Evolutionary conservation across 2,329 filamentous ascomycete species (phyloP).

Genomic region (Cercospora sp.): DNA sequence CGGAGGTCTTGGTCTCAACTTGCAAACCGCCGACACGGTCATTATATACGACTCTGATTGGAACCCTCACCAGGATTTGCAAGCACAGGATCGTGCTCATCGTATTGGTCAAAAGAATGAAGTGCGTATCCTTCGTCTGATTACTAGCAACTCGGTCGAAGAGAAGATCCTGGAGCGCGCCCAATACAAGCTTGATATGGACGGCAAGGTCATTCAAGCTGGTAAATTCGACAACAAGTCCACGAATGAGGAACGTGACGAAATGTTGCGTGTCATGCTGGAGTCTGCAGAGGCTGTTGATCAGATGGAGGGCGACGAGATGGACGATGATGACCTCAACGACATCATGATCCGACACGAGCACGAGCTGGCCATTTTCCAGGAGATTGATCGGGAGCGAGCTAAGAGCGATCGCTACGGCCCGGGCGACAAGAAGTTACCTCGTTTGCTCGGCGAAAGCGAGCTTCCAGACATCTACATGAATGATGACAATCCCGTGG

Average conservation of each 20-base stretch:
- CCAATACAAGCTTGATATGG: constrained; percentile 98
- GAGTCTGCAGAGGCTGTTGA: constrained; percentile 73
- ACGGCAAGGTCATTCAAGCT: constrained; percentile 98
- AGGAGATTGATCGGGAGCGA: constrained; percentile 78
- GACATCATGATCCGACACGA: constrained; percentile 89
- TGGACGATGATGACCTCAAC: constrained; percentile 98
- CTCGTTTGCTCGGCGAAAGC: constrained; percentile 80
- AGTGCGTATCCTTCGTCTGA: constrained; percentile 90
- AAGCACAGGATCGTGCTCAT: constrained; percentile 98
- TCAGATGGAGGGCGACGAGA: constrained; percentile 84
- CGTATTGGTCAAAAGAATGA: constrained; percentile 99
- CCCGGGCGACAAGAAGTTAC: constrained; percentile 60
- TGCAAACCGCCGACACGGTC: constrained; percentile 97
- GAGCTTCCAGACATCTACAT: constrained; percentile 95
- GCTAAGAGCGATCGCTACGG: constrained; percentile 69
- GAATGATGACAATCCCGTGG: constrained; percentile 76
- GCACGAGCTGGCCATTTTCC: constrained; percentile 74
- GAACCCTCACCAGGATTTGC: constrained; percentile 99
- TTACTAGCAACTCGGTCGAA: constrained; percentile 95
- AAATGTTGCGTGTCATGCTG: constrained; percentile 88
- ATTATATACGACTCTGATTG: constrained; percentile 99
- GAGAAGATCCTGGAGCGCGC: constrained; percentile 98
- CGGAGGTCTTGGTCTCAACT: constrained; percentile 92
- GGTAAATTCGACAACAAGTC: constrained; percentile 99
- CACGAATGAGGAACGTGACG: constrained; percentile 95